These are phyloP conservation scores for Plasmodium cynomolgi DNA, from an alignment of 169 alveolate species.

Conservation along the genomic window DNA sequence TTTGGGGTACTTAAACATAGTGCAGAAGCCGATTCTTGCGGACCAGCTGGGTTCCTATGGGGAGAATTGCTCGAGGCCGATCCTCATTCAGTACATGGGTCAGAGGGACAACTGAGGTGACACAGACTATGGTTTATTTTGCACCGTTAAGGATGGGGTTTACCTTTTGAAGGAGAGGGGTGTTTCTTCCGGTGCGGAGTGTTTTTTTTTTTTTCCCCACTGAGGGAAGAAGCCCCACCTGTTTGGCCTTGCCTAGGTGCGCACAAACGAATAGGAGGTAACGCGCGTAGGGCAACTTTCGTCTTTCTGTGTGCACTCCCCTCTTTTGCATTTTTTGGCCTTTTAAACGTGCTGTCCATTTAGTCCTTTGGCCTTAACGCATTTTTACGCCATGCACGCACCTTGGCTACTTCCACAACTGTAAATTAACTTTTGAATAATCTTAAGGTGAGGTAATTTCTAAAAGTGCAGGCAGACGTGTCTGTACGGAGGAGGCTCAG, in stretches of 20 bases:
- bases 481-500: not conserved
- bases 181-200: not conserved
- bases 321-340: not conserved
- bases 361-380: not conserved
- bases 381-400: not conserved
- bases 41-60: slow-evolving; percentile 29
- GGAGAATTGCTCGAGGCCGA: slow-evolving; percentile 58
- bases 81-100: slow-evolving; percentile 38
- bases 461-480: not conserved
- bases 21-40: slow-evolving; percentile 72
- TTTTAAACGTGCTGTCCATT: not conserved
- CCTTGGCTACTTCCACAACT: slow-evolving; percentile 3
- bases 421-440: slow-evolving; percentile 14
- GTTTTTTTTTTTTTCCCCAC: not conserved
- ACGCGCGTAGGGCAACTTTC: not conserved
- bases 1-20: slow-evolving; percentile 43
- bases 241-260: not conserved
- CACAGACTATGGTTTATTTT: not conserved
- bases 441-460: not conserved
- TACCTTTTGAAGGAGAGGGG: not conserved
- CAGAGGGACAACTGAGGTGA: not conserved
- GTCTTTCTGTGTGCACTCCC: not conserved
- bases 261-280: not conserved
- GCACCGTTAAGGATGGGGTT: not conserved
- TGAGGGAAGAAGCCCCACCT: not conserved